phyloP scores from a whole-genome alignment of 2,329 filamentous ascomycete genomes.

The Xylaria sp. region DNA sequence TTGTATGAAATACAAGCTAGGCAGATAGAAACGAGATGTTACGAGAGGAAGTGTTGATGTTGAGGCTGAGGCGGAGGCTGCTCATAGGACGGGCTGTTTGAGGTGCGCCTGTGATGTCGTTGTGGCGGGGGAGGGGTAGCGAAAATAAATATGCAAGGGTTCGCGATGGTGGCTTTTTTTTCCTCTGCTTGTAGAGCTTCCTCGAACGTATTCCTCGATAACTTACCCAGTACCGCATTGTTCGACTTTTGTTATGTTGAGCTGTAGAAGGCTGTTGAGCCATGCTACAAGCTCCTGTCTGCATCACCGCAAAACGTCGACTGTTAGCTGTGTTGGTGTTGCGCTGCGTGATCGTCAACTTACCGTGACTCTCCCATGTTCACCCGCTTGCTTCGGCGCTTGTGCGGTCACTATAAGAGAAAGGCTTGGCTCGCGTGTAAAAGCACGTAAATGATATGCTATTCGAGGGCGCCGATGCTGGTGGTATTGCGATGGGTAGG shows the following conservation, averaged over 20 bases:
- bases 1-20: background rate
- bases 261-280: constrained; percentile 96
- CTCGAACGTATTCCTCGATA: constrained; percentile 3
- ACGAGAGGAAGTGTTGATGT: background rate
- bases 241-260: constrained; percentile 98
- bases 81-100: background rate
- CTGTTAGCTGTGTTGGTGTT: constrained; percentile 17
- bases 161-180: constrained; percentile 43
- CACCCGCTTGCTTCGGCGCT: constrained; percentile 9
- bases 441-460: background rate
- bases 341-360: constrained; percentile 6
- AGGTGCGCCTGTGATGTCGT: constrained; percentile 17
- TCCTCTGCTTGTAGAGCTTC: background rate
- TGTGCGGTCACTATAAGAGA: background rate
- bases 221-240: constrained; percentile 97
- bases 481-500: background rate
- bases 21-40: background rate
- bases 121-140: constrained; percentile 50
- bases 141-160: constrained; percentile 32
- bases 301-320: constrained; percentile 27
- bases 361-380: constrained; percentile 43
- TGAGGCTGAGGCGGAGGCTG: constrained; percentile 2
- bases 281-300: constrained; percentile 97
- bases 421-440: background rate
- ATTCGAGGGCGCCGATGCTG: constrained; percentile 6